Conservation (phyloP, 140 eudicot species). For the Cichorium intybus region DNA sequence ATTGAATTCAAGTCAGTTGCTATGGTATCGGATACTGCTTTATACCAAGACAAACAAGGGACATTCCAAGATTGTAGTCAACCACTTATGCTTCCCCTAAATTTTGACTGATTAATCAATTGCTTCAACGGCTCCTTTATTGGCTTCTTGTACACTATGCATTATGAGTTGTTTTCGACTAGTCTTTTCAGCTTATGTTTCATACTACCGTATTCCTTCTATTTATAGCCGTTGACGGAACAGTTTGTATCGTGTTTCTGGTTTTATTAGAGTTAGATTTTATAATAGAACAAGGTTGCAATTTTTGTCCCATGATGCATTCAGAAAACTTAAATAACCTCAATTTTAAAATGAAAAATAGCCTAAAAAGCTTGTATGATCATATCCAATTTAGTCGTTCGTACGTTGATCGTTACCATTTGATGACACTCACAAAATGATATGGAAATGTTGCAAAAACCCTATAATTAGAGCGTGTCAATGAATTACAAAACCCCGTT, state of each 20-base stretch:
- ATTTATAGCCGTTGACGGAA: not conserved
- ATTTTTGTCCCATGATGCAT: too few relatives aligned
- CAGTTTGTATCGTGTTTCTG: not conserved
- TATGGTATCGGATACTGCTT: too few relatives aligned
- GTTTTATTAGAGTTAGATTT: too few relatives aligned
- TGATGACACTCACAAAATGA: too few relatives aligned
- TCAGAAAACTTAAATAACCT: not conserved
- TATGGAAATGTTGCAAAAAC: too few relatives aligned
- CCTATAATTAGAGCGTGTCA: not conserved
- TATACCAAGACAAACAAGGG: not conserved
- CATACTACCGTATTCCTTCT: too few relatives aligned
- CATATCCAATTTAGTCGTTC: too few relatives aligned
- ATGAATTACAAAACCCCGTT: not conserved
- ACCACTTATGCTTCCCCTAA: not conserved
- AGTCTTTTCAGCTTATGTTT: too few relatives aligned
- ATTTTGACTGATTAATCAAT: conserved; percentile 14
- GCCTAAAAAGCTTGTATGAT: not conserved
- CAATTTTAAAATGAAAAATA: not conserved
- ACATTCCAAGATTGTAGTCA: conserved; percentile 4
- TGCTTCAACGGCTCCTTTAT: conserved; percentile 25
- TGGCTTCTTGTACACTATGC: conserved; percentile 6
- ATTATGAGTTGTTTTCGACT: not conserved
- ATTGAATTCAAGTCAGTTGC: not conserved
- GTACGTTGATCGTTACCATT: too few relatives aligned
- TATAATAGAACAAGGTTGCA: too few relatives aligned